A percentile compares a stretch with the other conserved stretches of the same genome.
phyloP scores from a whole-genome alignment of 2,329 filamentous ascomycete species.

The Myotisia sp. region DNA sequence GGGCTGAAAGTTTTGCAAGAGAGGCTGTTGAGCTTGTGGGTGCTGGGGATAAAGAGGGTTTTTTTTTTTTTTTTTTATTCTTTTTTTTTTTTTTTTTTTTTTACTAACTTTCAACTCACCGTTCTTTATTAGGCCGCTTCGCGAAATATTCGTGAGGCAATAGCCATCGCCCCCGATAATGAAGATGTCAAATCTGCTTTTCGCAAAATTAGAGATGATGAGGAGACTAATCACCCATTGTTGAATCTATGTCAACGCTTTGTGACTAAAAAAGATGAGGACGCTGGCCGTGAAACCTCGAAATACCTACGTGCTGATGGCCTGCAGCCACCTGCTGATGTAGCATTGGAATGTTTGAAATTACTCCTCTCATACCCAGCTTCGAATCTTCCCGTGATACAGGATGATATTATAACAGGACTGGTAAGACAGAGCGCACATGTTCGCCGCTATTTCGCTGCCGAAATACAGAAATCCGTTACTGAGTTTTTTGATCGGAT shows the following conservation, averaged over 20 bases:
- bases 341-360: constrained; percentile 31
- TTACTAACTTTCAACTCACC: constrained; percentile 3
- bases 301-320: constrained; percentile 31
- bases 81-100: constrained; percentile 5
- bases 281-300: constrained; percentile 31
- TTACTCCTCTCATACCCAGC: constrained; percentile 27
- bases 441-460: constrained; percentile 31
- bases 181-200: constrained; percentile 33
- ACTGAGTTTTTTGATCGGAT: constrained; percentile 37
- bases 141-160: constrained; percentile 36
- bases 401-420: constrained; percentile 35
- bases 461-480: constrained; percentile 29
- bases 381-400: constrained; percentile 23
- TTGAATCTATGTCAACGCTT: constrained; percentile 33
- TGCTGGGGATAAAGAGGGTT: constrained; percentile 32
- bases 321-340: constrained; percentile 28
- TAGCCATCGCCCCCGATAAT: constrained; percentile 33
- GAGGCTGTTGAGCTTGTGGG: constrained; percentile 35
- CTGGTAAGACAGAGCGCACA: constrained; percentile 30
- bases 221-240: constrained; percentile 29
- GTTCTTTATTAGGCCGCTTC: constrained; percentile 29
- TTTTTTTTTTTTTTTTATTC: constrained; percentile 1
- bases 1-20: constrained; percentile 32
- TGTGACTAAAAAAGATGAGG: constrained; percentile 27
- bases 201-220: constrained; percentile 30